Conservation (phyloP, 306 rosid species). For the Oxytropis ochrocephala region DNA sequence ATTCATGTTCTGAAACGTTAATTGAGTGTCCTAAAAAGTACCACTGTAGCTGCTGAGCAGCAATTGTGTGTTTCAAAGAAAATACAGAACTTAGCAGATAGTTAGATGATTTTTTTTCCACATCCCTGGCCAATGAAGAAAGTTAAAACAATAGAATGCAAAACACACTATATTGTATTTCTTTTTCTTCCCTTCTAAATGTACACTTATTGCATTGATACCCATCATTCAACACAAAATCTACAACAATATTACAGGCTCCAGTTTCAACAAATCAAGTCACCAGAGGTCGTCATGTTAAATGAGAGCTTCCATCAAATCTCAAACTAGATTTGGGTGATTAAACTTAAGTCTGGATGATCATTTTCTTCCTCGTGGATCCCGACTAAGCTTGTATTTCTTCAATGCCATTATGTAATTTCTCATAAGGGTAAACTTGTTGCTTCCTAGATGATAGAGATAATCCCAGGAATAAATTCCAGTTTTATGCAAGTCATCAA, state of each 20-base stretch:
- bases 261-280: conserved; percentile 25
- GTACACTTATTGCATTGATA: not conserved
- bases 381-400: conserved; percentile 67
- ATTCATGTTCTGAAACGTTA: no score
- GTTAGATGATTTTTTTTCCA: not conserved
- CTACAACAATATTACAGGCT: conserved; percentile 3
- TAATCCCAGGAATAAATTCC: conserved; percentile 89
- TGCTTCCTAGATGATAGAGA: conserved; percentile 65
- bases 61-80: not conserved
- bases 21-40: no score
- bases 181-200: not conserved
- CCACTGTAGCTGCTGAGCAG: no score
- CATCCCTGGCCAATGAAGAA: not conserved
- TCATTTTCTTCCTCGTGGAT: conserved; percentile 69
- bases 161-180: not conserved
- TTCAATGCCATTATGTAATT: conserved; percentile 56
- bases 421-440: conserved; percentile 66
- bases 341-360: conserved; percentile 14
- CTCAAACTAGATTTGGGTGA: conserved; percentile 14
- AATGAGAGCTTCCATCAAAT: conserved; percentile 5
- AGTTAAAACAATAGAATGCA: not conserved
- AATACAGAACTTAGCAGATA: conserved; percentile 5
- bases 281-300: not conserved
- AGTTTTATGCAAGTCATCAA: conserved; percentile 87
- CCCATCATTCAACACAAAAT: conserved; percentile 9